These are phyloP conservation scores for Colletotrichum salicis DNA, from an alignment of 2,329 filamentous ascomycete species.

Conservation along the genomic window DNA sequence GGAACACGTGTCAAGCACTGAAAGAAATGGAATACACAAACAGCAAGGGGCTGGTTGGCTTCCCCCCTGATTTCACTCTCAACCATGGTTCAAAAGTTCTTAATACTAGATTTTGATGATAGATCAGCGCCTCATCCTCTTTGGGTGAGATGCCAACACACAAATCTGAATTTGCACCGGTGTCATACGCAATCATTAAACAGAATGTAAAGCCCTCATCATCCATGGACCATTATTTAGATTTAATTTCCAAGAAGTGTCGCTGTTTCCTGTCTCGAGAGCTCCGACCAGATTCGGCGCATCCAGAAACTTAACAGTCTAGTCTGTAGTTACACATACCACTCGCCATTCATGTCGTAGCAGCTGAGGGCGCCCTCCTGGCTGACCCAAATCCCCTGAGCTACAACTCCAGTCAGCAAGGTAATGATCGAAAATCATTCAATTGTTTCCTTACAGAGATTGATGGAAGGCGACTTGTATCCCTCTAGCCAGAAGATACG, in stretches of 20 bases:
- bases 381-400: neutral
- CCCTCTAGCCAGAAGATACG: no score
- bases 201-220: neutral
- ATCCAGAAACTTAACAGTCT: neutral
- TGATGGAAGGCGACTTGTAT: neutral
- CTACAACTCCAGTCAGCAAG: neutral
- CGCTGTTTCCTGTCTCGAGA: neutral
- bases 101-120: neutral
- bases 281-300: neutral
- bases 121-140: neutral
- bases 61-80: no score
- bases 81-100: no score
- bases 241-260: neutral
- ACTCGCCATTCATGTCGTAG: neutral
- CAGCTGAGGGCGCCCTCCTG: constrained; percentile 1
- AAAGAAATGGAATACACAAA: no score
- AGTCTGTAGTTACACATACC: neutral
- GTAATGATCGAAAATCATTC: neutral
- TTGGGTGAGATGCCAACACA: neutral
- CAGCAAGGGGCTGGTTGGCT: no score
- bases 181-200: neutral
- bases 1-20: no score
- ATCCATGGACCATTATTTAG: neutral
- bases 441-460: neutral
- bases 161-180: neutral